Base-by-base conservation (phyloP, 345 rosid genomes). In the Aegle marmelos region DNA sequence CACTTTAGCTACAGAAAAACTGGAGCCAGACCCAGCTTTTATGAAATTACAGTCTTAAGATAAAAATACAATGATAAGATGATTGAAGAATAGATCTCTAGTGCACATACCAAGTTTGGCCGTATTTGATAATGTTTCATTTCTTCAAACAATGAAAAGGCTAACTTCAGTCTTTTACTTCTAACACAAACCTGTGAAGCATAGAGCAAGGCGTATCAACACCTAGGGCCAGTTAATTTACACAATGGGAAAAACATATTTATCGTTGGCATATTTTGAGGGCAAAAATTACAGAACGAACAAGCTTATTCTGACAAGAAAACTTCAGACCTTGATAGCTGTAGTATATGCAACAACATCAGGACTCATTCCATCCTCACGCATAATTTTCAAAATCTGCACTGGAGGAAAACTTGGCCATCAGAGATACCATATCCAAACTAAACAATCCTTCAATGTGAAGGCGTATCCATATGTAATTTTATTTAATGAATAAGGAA, bases 341-440 rank as follows among this genome's bases (percentile, higher is more conserved):
- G 96, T 91, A 76, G 98, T 93, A 88, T 93, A 93, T 17, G 98
- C 89, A 85, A 95, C 80, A 69, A 91, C 97, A 87, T 95, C 99
- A 66, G 98, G 99, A 81, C 86, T 86, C 78, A 89, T 81, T 81
- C 92, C 93, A 79, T 82, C 89, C 60, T 64, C 66, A 76, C 79
- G 88, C 99, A 95, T 95, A 67, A 74, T 85, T 87, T 87, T 91
- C 90, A 95, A 82, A 81, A 89, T 92, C 99, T 95, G 99, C 87
- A 81, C 79, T 79, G 85, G 79, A 79, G 31, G 39, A 53, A 78
- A 79, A 70, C 82, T 66, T 33, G 25, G 37, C 74, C 75, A 78
- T 81, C 57, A 87, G 87, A 78, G 74, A 81, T 50, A 78, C 27
- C 75, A 45, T 60, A 45, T 70, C 53, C 72, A 21, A 65, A 33